phyloP scores from a whole-genome alignment of 1,284 basidiomycete genomes.

The Abortiporus biennis region DNA sequence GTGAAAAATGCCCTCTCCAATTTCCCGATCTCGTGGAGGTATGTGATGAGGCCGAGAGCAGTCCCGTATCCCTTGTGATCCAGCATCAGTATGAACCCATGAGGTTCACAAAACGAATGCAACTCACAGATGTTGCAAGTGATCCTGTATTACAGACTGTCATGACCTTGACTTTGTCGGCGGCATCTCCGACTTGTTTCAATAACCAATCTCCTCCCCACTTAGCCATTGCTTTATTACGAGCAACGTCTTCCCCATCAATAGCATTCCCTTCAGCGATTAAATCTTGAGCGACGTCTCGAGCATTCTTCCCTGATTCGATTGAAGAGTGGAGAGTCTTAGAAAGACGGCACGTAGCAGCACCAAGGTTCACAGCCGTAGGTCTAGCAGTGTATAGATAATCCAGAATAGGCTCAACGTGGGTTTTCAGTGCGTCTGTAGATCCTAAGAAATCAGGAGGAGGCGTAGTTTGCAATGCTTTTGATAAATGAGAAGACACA shows the following conservation, averaged over 20 bases:
- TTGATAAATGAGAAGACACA: constrained; percentile 57
- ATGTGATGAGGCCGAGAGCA: constrained; percentile 88
- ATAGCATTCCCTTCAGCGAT: constrained; percentile 61
- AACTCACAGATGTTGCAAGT: constrained; percentile 80
- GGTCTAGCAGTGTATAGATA: constrained; percentile 84
- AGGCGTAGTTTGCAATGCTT: constrained; percentile 36
- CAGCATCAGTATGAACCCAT: constrained; percentile 8
- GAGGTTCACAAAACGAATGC: constrained; percentile 1
- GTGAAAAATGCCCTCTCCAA: constrained; percentile 83
- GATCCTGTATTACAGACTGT: constrained; percentile 97
- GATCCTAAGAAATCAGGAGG: constrained; percentile 45
- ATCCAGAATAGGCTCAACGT: constrained; percentile 56
- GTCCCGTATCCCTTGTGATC: constrained; percentile 80
- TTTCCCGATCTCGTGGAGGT: constrained; percentile 72
- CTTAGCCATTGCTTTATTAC: constrained; percentile 79
- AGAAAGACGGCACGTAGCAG: constrained; percentile 70
- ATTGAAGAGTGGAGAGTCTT: constrained; percentile 36
- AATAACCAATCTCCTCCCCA: constrained; percentile 83
- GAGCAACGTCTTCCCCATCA: constrained; percentile 77
- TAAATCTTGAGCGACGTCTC: constrained; percentile 49
- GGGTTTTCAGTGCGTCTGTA: constrained; percentile 38
- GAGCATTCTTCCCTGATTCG: constrained; percentile 35
- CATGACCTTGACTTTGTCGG: constrained; percentile 65
- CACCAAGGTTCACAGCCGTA: constrained; percentile 89
- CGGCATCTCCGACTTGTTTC: constrained; percentile 45